phyloP scores from a whole-genome alignment of 805 yeast genomes.

The Hanseniaspora vineae region DNA sequence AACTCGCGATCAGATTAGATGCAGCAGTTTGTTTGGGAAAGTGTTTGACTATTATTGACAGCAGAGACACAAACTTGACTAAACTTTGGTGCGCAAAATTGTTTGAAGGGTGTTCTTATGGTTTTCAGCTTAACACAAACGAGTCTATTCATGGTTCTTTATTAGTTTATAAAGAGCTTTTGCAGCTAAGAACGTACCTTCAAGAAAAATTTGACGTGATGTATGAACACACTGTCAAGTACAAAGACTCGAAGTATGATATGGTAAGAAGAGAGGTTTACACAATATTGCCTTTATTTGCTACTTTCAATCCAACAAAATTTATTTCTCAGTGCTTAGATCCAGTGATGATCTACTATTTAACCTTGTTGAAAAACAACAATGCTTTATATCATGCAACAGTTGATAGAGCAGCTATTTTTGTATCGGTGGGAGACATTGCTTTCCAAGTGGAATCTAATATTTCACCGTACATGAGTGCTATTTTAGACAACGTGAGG shows the following conservation, averaged over 20 bases:
- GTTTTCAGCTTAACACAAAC: slow-evolving; percentile 37
- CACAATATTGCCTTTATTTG: slow-evolving; percentile 68
- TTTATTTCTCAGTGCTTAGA: slow-evolving; percentile 78
- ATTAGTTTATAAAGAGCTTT: slow-evolving; percentile 67
- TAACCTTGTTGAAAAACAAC: slow-evolving; percentile 63
- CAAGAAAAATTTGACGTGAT: slow-evolving; percentile 61
- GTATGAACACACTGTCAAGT: slow-evolving; percentile 59
- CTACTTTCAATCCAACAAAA: slow-evolving; percentile 58
- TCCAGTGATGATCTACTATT: slow-evolving; percentile 60
- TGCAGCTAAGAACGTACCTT: slow-evolving; percentile 54
- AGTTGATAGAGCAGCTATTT: slow-evolving; percentile 58
- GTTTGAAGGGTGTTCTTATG: slow-evolving; percentile 52
- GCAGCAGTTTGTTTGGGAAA: slow-evolving; percentile 71
- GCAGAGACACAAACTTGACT: slow-evolving; percentile 59
- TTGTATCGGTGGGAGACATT: slow-evolving; percentile 74
- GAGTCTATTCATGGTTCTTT: slow-evolving; percentile 84
- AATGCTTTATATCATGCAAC: slow-evolving; percentile 21
- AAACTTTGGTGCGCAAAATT: slow-evolving; percentile 65
- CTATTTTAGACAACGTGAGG: slow-evolving; percentile 69
- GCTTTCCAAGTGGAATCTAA: slow-evolving; percentile 64
- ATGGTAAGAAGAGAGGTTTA: slow-evolving; percentile 79
- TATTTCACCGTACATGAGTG: slow-evolving; percentile 78
- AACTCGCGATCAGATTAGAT: slow-evolving; percentile 61
- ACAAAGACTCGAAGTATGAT: slow-evolving; percentile 64
- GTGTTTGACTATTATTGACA: slow-evolving; percentile 67